phyloP scores from a whole-genome alignment of 2,329 filamentous ascomycete species.

The Cladosporium sphaerospermum region DNA sequence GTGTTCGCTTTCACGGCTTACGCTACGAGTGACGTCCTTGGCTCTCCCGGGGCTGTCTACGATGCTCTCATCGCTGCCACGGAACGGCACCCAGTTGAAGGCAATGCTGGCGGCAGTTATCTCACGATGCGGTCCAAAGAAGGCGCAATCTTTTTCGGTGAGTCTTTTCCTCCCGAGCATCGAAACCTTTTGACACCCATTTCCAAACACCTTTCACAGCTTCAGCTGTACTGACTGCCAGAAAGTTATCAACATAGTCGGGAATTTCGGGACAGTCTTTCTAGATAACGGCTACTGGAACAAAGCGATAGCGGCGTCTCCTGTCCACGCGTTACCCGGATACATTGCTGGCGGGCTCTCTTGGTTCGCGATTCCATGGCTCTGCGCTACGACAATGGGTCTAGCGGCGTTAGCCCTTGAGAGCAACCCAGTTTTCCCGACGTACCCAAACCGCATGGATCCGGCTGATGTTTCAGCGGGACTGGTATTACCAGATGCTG shows the following conservation, averaged over 20 bases:
- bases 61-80: conserved; percentile 68
- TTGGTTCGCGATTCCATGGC: conserved; percentile 92
- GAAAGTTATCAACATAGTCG: conserved; percentile 68
- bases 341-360: conserved; percentile 80
- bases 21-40: conserved; percentile 63
- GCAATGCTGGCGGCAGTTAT: conserved; percentile 76
- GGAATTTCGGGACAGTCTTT: conserved; percentile 80
- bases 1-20: conserved; percentile 79
- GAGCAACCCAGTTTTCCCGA: conserved; percentile 63
- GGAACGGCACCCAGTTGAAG: conserved; percentile 63
- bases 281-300: conserved; percentile 76
- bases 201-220: too few relatives aligned
- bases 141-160: conserved; percentile 72
- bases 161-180: conserved; percentile 36
- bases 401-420: conserved; percentile 76
- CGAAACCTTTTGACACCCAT: too few relatives aligned
- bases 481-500: conserved; percentile 76
- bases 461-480: conserved; percentile 72
- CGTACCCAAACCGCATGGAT: conserved; percentile 65
- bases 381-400: conserved; percentile 83
- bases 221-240: background rate
- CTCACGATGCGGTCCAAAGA: conserved; percentile 78
- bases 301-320: conserved; percentile 84
- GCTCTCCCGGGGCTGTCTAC: conserved; percentile 70
- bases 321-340: conserved; percentile 77